Percentiles rank a stretch among this genome's conserved stretches.
phyloP scores from a whole-genome alignment of 352 stramenopile genomes.

The Phytophthora lateralis region DNA sequence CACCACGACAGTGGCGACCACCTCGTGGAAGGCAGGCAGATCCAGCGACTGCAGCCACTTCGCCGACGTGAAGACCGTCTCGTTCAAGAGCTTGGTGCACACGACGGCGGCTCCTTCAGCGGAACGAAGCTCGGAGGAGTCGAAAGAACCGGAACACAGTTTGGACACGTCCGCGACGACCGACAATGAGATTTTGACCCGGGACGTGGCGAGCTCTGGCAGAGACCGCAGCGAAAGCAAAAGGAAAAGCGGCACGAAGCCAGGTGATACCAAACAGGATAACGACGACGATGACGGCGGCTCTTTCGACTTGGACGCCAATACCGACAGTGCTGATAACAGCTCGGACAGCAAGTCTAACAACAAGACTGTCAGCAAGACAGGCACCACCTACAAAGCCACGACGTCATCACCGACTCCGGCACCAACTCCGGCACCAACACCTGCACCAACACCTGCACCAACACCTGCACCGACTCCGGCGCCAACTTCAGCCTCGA shows the following conservation, averaged over 20 bases:
- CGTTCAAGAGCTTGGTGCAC: conserved; percentile 25
- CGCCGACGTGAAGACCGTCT: conserved; percentile 20
- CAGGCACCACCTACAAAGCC: conserved; percentile 5
- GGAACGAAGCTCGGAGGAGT: conserved; percentile 1
- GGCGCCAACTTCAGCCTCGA: conserved; percentile 1
- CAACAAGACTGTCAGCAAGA: conserved; percentile 8
- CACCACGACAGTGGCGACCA: conserved; percentile 12
- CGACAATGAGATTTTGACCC: conserved; percentile 4
- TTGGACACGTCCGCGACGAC: background rate
- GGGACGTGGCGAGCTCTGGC: background rate
- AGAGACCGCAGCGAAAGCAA: background rate
- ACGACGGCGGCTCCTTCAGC: conserved; percentile 4
- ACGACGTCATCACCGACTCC: background rate
- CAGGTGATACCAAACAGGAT: conserved; percentile 8
- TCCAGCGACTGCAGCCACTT: conserved; percentile 10
- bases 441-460: conserved; percentile 4
- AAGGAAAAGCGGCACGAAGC: background rate
- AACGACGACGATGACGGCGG: conserved; percentile 1
- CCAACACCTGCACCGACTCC: conserved; percentile 13
- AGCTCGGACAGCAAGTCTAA: conserved; percentile 18
- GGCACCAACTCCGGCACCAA: conserved; percentile 1
- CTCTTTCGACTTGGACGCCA: conserved; percentile 6
- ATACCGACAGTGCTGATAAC: conserved; percentile 9
- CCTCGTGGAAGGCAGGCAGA: conserved; percentile 18
- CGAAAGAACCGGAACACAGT: conserved; percentile 2